These are phyloP conservation scores for Blastocystis sp. DNA, from an alignment of 352 stramenopile species.

Conservation along the genomic window DNA sequence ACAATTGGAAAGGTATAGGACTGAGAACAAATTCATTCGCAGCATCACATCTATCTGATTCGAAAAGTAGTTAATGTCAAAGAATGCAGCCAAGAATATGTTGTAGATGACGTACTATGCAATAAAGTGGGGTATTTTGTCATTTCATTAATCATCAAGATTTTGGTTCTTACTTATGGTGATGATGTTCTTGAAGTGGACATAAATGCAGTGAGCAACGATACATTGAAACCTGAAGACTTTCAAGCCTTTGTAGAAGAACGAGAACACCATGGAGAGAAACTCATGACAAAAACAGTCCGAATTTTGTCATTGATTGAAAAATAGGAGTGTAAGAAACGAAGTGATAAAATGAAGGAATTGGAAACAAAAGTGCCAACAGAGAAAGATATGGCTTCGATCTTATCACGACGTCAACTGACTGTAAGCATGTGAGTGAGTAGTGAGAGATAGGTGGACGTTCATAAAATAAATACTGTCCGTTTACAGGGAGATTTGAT, in stretches of 20 bases:
- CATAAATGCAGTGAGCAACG: constrained; percentile 24
- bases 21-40: neutral
- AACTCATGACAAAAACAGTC: constrained; percentile 45
- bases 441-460: neutral
- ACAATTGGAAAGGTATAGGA: neutral
- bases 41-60: constrained; percentile 30
- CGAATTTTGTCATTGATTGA: neutral
- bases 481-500: constrained; percentile 13
- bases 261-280: constrained; percentile 22
- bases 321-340: constrained; percentile 46
- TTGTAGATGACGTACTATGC: neutral
- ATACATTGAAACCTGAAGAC: constrained; percentile 13
- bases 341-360: constrained; percentile 20
- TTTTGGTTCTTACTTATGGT: constrained; percentile 36
- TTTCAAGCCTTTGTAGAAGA: constrained; percentile 28
- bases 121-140: neutral
- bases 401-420: constrained; percentile 13
- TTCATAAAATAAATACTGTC: constrained; percentile 38
- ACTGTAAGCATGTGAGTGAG: neutral
- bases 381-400: constrained; percentile 18
- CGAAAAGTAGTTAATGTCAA: constrained; percentile 35
- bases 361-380: constrained; percentile 53
- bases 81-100: constrained; percentile 17
- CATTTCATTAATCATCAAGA: neutral
- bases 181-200: constrained; percentile 36